These are phyloP conservation scores for Fusarium acutatum DNA, from an alignment of 2,329 filamentous ascomycete genomes.

Conservation along the genomic window DNA sequence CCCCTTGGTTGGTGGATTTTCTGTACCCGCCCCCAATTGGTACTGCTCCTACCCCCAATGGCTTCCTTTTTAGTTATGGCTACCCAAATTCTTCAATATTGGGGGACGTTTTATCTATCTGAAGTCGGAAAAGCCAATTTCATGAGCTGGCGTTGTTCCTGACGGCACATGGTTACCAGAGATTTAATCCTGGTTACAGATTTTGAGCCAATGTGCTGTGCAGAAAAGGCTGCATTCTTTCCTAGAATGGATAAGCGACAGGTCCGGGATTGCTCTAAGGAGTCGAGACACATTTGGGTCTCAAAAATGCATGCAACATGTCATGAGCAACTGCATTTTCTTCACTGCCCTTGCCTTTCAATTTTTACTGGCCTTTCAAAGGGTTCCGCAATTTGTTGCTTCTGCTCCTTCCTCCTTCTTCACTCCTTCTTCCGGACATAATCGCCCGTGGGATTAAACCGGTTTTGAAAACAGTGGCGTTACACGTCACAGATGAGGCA, in stretches of 20 bases:
- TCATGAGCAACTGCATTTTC: neutral
- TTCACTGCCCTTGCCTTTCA: slow-evolving; percentile 1
- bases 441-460: slow-evolving; percentile 23
- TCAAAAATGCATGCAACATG: slow-evolving; percentile 5
- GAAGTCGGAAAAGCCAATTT: slow-evolving; percentile 11
- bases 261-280: neutral
- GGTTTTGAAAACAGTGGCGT: slow-evolving; percentile 24
- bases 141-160: slow-evolving; percentile 24
- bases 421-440: slow-evolving; percentile 12
- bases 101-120: slow-evolving; percentile 17
- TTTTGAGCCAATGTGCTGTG: slow-evolving; percentile 1
- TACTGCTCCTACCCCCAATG: slow-evolving; percentile 31
- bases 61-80: neutral
- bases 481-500: slow-evolving; percentile 28
- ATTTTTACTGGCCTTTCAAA: neutral
- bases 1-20: slow-evolving; percentile 37
- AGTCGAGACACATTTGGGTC: slow-evolving; percentile 6
- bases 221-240: neutral
- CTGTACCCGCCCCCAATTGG: slow-evolving; percentile 36
- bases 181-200: slow-evolving; percentile 12
- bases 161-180: slow-evolving; percentile 25
- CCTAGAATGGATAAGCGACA: slow-evolving; percentile 19
- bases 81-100: slow-evolving; percentile 31
- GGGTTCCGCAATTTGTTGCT: slow-evolving; percentile 6
- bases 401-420: neutral